These are phyloP conservation scores for Trichoderma asperelloides DNA, from an alignment of 495 filamentous ascomycete species.

Conservation along the genomic window DNA sequence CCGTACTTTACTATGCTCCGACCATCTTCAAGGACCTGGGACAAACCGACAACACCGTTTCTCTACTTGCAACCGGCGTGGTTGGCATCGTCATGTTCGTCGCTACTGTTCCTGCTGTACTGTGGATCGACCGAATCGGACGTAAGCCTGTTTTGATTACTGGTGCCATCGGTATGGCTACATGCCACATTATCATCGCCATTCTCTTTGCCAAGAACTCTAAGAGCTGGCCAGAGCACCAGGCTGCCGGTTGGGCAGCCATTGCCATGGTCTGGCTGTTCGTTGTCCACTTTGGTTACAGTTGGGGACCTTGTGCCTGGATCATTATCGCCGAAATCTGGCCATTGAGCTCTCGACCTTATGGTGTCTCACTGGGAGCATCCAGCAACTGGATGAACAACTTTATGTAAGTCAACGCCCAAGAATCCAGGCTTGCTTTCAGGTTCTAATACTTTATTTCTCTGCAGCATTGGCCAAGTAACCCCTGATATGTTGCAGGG, in stretches of 20 bases:
- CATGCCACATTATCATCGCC: slow-evolving; percentile 64
- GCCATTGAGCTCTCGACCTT: slow-evolving; percentile 64
- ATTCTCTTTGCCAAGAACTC: slow-evolving; percentile 60
- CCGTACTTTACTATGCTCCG: slow-evolving; percentile 65
- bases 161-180: slow-evolving; percentile 50
- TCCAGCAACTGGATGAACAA: slow-evolving; percentile 49
- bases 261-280: slow-evolving; percentile 79
- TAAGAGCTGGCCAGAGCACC: slow-evolving; percentile 46
- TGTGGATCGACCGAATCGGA: slow-evolving; percentile 54
- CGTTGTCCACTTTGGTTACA: slow-evolving; percentile 69
- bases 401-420: slow-evolving; percentile 42
- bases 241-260: slow-evolving; percentile 65
- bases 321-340: slow-evolving; percentile 66
- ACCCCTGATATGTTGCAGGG: slow-evolving; percentile 65
- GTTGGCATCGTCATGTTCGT: slow-evolving; percentile 70
- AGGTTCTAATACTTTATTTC: not conserved
- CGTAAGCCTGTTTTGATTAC: slow-evolving; percentile 49
- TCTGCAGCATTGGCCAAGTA: slow-evolving; percentile 55
- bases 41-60: slow-evolving; percentile 50
- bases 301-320: slow-evolving; percentile 56
- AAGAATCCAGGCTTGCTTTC: not conserved
- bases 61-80: slow-evolving; percentile 69
- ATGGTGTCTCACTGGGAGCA: slow-evolving; percentile 64
- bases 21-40: slow-evolving; percentile 66
- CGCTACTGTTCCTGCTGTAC: slow-evolving; percentile 57